Evolutionary conservation across 2,329 filamentous ascomycete species (phyloP).

Genomic region (Didymosphaeria variabile): DNA sequence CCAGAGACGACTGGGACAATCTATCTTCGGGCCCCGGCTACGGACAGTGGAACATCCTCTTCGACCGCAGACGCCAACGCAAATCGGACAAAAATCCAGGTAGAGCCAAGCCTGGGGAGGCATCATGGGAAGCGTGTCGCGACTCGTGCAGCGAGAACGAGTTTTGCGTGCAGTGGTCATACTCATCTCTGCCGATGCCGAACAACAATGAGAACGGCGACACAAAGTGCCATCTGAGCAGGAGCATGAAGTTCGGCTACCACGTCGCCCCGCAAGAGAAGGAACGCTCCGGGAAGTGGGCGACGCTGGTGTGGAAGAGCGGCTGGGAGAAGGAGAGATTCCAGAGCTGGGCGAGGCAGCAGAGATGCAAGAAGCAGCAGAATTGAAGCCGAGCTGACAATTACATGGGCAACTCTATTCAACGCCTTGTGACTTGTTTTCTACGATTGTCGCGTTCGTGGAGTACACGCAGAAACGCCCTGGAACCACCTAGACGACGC

Average conservation of each 20-base stretch:
- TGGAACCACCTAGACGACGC: too few relatives aligned
- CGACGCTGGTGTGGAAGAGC: conserved; percentile 35
- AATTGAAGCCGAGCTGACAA: conserved; percentile 12
- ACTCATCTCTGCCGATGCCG: conserved; percentile 33
- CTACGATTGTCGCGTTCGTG: too few relatives aligned
- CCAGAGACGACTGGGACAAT: conserved; percentile 46
- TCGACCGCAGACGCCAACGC: conserved; percentile 23
- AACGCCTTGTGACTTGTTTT: too few relatives aligned
- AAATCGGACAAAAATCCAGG: conserved; percentile 14
- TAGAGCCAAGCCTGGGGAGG: conserved; percentile 32
- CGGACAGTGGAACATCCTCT: conserved; percentile 45
- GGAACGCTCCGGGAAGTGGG: conserved; percentile 18
- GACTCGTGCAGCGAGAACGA: conserved; percentile 37
- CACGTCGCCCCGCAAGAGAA: conserved; percentile 21
- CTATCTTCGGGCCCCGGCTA: conserved; percentile 40
- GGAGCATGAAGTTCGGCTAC: conserved; percentile 39
- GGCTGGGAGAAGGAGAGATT: conserved; percentile 44
- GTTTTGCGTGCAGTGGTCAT: conserved; percentile 46
- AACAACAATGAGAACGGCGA: conserved; percentile 44
- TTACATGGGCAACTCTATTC: too few relatives aligned
- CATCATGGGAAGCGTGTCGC: conserved; percentile 39
- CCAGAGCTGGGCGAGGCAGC: conserved; percentile 36
- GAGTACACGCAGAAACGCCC: too few relatives aligned
- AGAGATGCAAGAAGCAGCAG: conserved; percentile 38
- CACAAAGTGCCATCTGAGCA: conserved; percentile 46